Conservation (phyloP, 257 asterid species). For the Hygrophila difformis region DNA sequence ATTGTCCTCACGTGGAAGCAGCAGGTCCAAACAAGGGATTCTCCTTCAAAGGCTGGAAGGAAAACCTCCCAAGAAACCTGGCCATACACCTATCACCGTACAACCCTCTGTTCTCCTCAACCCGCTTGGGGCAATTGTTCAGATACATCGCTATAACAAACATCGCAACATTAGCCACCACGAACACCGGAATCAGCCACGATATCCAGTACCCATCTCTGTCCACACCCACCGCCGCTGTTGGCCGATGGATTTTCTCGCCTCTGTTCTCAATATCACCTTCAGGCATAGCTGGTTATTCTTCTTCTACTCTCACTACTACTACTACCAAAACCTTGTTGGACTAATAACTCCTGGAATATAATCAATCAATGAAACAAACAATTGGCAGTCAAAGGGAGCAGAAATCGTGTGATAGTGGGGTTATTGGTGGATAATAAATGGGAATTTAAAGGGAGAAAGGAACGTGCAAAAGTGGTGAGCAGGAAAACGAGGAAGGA, state of each 20-base stretch:
- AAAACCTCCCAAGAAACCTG: conserved; percentile 63
- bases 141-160: conserved; percentile 61
- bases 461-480: no score
- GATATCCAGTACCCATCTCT: conserved; percentile 56
- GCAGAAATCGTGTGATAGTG: conserved; percentile 19
- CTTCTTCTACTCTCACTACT: neutral
- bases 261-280: conserved; percentile 53
- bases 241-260: conserved; percentile 23
- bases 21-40: conserved; percentile 93
- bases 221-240: conserved; percentile 15
- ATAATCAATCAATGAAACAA: conserved; percentile 9
- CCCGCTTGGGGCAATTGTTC: conserved; percentile 61
- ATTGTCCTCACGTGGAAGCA: conserved; percentile 55
- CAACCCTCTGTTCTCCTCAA: conserved; percentile 13
- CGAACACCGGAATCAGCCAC: conserved; percentile 71
- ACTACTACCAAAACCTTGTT: neutral
- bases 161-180: conserved; percentile 48
- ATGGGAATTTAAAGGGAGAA: neutral
- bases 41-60: conserved; percentile 73
- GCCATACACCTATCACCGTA: conserved; percentile 40
- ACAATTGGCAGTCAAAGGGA: no score
- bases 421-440: conserved; percentile 1
- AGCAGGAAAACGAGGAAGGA: no score
- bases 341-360: conserved; percentile 8
- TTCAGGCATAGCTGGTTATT: conserved; percentile 27